Evolutionary conservation across 148 eudicot species (phyloP), one percentile per base, ranked within the genome.

Genomic region (Dianthus caryophyllus): DNA sequence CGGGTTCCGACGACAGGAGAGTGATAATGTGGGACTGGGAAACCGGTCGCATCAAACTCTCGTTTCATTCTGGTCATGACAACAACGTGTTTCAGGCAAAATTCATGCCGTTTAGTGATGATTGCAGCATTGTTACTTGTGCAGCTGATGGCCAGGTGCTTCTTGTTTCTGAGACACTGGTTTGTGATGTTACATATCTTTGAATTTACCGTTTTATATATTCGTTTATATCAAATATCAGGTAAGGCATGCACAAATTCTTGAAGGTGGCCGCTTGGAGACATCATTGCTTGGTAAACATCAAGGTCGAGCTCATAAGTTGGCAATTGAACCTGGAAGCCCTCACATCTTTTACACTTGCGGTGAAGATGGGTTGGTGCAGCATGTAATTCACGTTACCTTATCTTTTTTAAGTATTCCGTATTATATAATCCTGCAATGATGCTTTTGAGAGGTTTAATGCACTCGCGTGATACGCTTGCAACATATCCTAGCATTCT

Each of bases 121-220:
- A 88, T 60, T 76, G 80, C 44, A 85, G 83, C 82, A 75, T 94
- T 76, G 90, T 94, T 62, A 90, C 98, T 36, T 94, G 92, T 76
- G 98, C 92, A 65, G 97, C 98, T 67, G 98, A 94, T 82, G 98
- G 98, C 48, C 88, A 88, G 97, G 98, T 94, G 21, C 33, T 15
- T 22, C 13, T 17, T 36, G 17, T 47, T 54, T 56, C n/a, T 8
- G 16, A 6, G 48, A 39, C 18, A 49, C 20, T 26, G 29, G 3
- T 39, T 61, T 17, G 38, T 6, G n/a, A 27, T 27, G 7, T 29
- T 43, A 58, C 0, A 6, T 20, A 13, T 48, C 39, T 50, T 30
- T 67, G 30, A 33, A 21, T 20, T 73, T 51, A 13, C n/a, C 57
- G 39, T 16, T 44, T 57, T 65, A 11, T 58, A 56, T 2, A 7